A percentile compares a stretch with the other conserved stretches of the same genome.
These are phyloP conservation scores for Picea glauca DNA, from an alignment of 75 land plant genomes.

Conservation along the genomic window DNA sequence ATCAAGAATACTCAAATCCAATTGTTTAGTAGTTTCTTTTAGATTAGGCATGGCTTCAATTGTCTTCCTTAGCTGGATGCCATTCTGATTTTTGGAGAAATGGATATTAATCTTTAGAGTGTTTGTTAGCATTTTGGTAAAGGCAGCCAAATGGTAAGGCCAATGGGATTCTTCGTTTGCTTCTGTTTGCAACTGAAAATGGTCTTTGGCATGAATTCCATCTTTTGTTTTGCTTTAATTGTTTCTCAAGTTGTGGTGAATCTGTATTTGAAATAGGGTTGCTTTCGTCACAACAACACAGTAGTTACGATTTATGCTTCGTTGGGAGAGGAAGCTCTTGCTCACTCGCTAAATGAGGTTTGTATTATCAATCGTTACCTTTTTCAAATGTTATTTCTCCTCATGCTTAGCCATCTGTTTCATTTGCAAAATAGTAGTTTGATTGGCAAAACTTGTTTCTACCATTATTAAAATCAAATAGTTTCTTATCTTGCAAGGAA, in stretches of 20 bases:
- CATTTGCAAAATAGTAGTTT: background rate
- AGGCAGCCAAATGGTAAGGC: background rate
- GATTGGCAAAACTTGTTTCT: background rate
- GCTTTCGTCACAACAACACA: slow-evolving; percentile 84
- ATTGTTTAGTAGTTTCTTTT: background rate
- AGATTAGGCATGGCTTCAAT: background rate
- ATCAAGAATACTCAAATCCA: background rate
- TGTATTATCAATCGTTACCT: background rate
- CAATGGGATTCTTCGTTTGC: background rate
- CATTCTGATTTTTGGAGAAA: background rate
- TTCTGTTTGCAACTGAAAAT: background rate
- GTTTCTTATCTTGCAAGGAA: too few species aligned
- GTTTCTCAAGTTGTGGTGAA: background rate
- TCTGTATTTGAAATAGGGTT: slow-evolving; percentile 52
- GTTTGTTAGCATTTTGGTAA: background rate
- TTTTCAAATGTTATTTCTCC: background rate
- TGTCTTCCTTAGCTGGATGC: background rate
- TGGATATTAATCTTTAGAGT: background rate
- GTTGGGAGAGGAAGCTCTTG: slow-evolving; percentile 93
- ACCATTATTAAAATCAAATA: slow-evolving; percentile 9
- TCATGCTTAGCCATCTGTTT: background rate
- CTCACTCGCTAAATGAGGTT: slow-evolving; percentile 94
- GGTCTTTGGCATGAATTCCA: background rate
- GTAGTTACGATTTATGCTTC: slow-evolving; percentile 98
- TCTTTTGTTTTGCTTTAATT: background rate